Base-by-base conservation (phyloP, 805 yeast species). In the Kazachstania bromeliacearum region DNA sequence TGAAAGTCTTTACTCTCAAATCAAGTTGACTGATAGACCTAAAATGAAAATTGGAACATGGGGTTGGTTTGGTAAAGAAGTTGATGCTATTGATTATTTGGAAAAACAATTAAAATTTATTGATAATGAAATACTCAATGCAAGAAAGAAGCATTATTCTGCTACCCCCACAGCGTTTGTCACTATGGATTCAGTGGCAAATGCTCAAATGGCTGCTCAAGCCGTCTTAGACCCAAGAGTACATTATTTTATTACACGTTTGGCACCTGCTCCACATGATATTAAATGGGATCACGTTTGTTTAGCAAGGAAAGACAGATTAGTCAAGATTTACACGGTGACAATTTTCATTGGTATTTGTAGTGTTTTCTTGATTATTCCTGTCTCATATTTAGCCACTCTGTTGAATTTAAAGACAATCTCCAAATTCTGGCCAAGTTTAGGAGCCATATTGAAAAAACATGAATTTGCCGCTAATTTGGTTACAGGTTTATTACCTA, bases 231-330 rank as follows among this genome's bases (percentile, higher is more conserved):
- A 88, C 53, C 96, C 96, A 0, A 72, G 83, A 39, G 85, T 92
- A 6, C 79, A 83, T 53, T 83, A 77, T 39, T 64, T 92, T 36
- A 83, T 88, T 24, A 82, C 95, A 3, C 67, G 73, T 28, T 63
- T 87, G 38, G 97, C 97, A 0, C 97, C 97, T 0, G 94, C 97
- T 1, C 97, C 97, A 4, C 89, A 82, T 50, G 98, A 89, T 55
- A 81, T 89, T 17, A 77, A 85, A 28, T 89, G 98, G 98, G 82
- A 77, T 39, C 85, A 88, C 51, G 73, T 85, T 24, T 88, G 94
- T 47, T 63, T 88, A 51, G 77, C 94, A 0, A 68, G 94, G 37
- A 68, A 66, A 37, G 88, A 84, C 47, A 66, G 96, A 40, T 61
- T 81, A 31, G 45, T 75, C 13, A 75, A 87, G 43, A 53, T 62